Base-by-base conservation (phyloP, 2,329 filamentous ascomycete genomes). In the Simplicillium sp. region DNA sequence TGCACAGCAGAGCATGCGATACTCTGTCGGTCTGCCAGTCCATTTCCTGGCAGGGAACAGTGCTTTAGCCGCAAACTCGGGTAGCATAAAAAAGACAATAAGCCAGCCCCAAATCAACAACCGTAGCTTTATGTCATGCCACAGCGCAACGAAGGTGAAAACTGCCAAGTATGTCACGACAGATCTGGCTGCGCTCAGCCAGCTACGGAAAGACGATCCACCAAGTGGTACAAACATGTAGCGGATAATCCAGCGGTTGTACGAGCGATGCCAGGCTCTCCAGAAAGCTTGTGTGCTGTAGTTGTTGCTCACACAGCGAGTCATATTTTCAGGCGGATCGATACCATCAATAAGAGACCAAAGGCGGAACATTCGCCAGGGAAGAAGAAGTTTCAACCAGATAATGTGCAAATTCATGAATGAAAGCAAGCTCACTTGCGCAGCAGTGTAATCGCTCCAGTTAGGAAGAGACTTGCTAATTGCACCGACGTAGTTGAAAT, bases 311-410 rank as follows among this genome's bases (percentile, higher is more conserved):
- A 96, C 87, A 63, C 94, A 98, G 50, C 92, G 85, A 41, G 96
- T 77, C 87, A 98, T 96, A 66, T 98, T 98, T 65, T 98, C 92
- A 0, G 92, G 90, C 0, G 92, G 87, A 56, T 98, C 92, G 50
- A 98, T 79, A 46, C 86, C 87, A 58, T 98, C 92, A 13, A 89
- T 58, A 4, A 98, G 74, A 0, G 87, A 74, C 92, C 92, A 98
- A n/a, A 98, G 78, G 4, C 94, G 85, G 75, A 97, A 97, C 60
- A 97, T 83, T n/a, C 92, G 84, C 89, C 90, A 98, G 1, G 92
- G 92, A 7, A 98, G 78, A 4, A 98, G 79, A 1, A 98, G 79
- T 60, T 98, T 98, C 36, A 98, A 74, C 94, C 94, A 98, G 60
- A 98, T 94, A 57, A 96, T 80, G 65, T 95, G 87, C 11, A 98